Base-by-base conservation (phyloP, 805 yeast species). In the Groenewaldozyma salmanticensis region DNA sequence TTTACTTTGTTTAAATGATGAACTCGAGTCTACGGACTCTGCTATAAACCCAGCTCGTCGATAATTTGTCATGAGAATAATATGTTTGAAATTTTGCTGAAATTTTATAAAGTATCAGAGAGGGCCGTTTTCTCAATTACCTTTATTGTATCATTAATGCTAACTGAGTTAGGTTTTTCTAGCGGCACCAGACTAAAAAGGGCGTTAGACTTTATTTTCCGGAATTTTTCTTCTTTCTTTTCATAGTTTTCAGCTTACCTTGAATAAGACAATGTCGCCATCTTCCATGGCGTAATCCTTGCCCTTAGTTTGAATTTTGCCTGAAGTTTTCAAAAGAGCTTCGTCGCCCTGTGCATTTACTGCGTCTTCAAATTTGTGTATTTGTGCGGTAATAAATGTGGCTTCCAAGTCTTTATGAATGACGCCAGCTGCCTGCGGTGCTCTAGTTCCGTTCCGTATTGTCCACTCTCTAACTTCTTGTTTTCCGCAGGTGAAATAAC, bases 351-450 rank as follows among this genome's bases (percentile, higher is more conserved):
- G 72, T 6, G 59, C 52, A 5, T 56, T 62, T 2, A 61, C 49
- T 40, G 81, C 60, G 52, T 83, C 92, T 4, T 72, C 67, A 57
- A 71, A 81, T 53, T 81, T 81, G 55, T 74, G 70, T 50, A 92
- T 82, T 62, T 86, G 87, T 35, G 97, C 98, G 54, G 86, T 77
- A 56, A 92, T 87, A 62, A 92, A 92, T 18, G 97, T 90, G 63
- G 81, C 84, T 74, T 85, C 88, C 61, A 90, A 75, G 67, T 90
- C 98, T 31, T 88, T 83, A 65, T 92, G 98, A 55, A 90, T 90
- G 35, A 92, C 95, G 61, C 96, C 97, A 18, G 98, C 98, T 35
- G 98, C 97, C 58, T 83, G 87, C n/a, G 98, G 98, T 40, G 96
- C 96, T 54, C 84, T 80, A 36, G 90, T 82, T 53, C 94, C 94